Evolutionary conservation across 2,329 filamentous ascomycete species (phyloP).

Genomic region (Hymenoscyphus occultus): DNA sequence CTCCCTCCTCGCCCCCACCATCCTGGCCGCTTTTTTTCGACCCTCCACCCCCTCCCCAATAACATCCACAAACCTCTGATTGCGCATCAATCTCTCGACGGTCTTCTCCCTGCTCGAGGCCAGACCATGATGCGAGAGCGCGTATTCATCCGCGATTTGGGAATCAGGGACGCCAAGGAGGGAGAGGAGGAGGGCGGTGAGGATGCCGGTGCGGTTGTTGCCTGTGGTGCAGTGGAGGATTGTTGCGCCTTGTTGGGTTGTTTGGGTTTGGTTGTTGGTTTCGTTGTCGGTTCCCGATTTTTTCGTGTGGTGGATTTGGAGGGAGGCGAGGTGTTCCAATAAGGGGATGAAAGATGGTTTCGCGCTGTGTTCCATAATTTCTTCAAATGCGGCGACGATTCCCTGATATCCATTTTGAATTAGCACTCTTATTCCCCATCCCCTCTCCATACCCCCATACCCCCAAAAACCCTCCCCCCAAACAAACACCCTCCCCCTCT

Average conservation of each 20-base stretch:
- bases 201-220: conserved; percentile 72
- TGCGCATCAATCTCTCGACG: conserved; percentile 37
- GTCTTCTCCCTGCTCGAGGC: conserved; percentile 46
- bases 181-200: conserved; percentile 62
- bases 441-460: not conserved
- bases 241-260: not conserved
- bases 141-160: conserved; percentile 62
- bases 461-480: too few relatives aligned
- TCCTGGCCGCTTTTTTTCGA: conserved; percentile 20
- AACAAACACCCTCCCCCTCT: too few relatives aligned
- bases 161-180: conserved; percentile 58
- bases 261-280: too few relatives aligned
- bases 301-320: too few relatives aligned
- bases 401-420: conserved; percentile 41
- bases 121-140: conserved; percentile 61
- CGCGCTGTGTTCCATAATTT: conserved; percentile 53
- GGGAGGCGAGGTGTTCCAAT: conserved; percentile 30
- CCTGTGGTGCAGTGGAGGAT: conserved; percentile 70
- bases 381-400: conserved; percentile 60
- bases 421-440: not conserved
- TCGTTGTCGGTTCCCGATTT: too few relatives aligned
- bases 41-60: conserved; percentile 22
- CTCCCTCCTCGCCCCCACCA: conserved; percentile 29
- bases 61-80: conserved; percentile 16
- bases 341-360: conserved; percentile 54